Evolutionary conservation across 768 basidiomycete species (phyloP), one percentile per base, ranked within the genome.

Genomic region (Suillus weaverae): DNA sequence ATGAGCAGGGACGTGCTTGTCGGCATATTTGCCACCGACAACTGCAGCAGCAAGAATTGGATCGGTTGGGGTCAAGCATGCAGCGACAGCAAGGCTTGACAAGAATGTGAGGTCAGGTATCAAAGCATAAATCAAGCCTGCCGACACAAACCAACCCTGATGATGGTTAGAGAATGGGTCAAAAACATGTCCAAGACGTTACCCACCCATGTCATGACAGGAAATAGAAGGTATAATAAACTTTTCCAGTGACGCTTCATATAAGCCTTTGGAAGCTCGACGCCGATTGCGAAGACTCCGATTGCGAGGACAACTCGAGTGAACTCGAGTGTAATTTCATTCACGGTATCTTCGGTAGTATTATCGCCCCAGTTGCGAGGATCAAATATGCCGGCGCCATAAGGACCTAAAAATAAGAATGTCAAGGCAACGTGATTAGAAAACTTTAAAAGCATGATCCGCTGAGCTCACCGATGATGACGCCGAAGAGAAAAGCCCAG

Each of bases 211-310:
- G 90, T 84, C 91, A 94, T 93, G 35, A 91, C 85, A 9, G 92
- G 91, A 30, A 85, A 84, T 26, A 99, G 82, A 2, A 99, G 81
- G 76, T 94, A 94, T 60, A 91, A 83, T 4, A 99, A 72, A 68
- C 93, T 94, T 71, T 85, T 89, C 95, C 95, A 97, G 72, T 99
- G 97, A n/a, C 87, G 84, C 26, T 83, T 81, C 85, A 99, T 92
- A 78, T 99, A 99, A 5, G 92, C 92, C 79, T 95, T 95, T 30
- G 97, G 97, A 73, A 99, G 81, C 74, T 99, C 97, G 30, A 99
- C 97, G 18, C 97, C 97, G 62, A 99, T 94, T 9, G 97, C 97
- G 74, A 99, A 99, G 0, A 99, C 97, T 22, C 95, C 95, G 62
- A 99, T 91, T 18, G 97, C 97, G 38, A 99, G 86, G 53, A 99